Conservation (phyloP, 331 rosid species). For the Malus hybrid region DNA sequence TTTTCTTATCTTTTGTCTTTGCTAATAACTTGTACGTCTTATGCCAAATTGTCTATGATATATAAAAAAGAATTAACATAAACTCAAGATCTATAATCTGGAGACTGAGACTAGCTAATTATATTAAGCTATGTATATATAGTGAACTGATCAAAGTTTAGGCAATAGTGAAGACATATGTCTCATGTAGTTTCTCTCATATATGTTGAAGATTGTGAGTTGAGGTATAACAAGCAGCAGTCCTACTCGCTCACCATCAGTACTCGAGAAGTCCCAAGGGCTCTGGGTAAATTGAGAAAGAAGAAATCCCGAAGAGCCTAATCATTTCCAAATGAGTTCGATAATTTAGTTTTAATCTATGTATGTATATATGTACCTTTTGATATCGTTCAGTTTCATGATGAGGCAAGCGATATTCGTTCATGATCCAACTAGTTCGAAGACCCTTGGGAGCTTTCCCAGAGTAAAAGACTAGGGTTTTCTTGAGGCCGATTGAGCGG, state of each 20-base stretch:
- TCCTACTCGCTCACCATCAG: neutral
- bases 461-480: slow-evolving; percentile 99
- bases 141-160: neutral
- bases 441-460: slow-evolving; percentile 98
- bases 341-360: neutral
- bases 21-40: neutral
- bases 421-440: slow-evolving; percentile 98
- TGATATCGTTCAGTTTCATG: slow-evolving; percentile 93
- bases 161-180: neutral
- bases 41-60: neutral
- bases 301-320: neutral
- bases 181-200: neutral
- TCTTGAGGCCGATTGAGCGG: slow-evolving; percentile 85
- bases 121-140: neutral
- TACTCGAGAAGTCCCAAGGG: neutral
- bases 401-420: slow-evolving; percentile 93
- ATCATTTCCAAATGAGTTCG: neutral
- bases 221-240: neutral
- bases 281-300: neutral
- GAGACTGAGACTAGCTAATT: neutral
- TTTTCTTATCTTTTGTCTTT: neutral
- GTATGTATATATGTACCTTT: slow-evolving; percentile 35
- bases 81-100: neutral
- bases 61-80: neutral
- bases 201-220: neutral